Evolutionary conservation across 257 asterid species (phyloP).

Genomic region (Parsonsia alboflavescens): DNA sequence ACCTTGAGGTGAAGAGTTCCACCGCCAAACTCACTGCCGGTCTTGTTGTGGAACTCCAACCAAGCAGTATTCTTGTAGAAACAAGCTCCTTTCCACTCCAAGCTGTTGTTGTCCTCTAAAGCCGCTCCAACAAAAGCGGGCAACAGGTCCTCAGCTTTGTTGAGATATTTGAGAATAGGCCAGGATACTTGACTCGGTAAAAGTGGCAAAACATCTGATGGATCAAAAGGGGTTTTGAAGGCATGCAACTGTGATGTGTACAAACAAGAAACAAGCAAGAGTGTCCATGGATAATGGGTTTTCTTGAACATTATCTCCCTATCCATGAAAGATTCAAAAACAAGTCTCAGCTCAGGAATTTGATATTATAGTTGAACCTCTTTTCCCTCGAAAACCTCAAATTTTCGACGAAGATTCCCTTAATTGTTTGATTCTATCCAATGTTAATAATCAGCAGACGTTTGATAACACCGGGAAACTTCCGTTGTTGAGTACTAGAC

Average conservation of each 20-base stretch:
- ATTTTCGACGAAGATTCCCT: background rate
- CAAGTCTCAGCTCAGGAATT: background rate
- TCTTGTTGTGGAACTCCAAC: constrained; percentile 67
- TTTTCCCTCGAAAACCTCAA: background rate
- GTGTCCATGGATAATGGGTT: constrained; percentile 21
- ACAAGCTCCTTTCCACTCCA: constrained; percentile 81
- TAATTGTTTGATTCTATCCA: background rate
- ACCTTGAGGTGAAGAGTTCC: constrained; percentile 90
- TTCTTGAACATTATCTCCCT: constrained; percentile 26
- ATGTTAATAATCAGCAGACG: background rate
- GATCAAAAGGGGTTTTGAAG: constrained; percentile 42
- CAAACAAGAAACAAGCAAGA: constrained; percentile 25
- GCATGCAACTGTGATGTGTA: constrained; percentile 25
- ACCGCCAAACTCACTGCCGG: constrained; percentile 63
- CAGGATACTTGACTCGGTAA: constrained; percentile 66
- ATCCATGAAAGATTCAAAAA: constrained; percentile 8
- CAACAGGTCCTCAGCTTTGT: constrained; percentile 66
- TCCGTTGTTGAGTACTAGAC: background rate
- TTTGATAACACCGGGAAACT: background rate
- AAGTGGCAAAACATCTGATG: constrained; percentile 56
- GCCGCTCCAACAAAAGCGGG: constrained; percentile 79
- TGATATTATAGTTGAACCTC: background rate
- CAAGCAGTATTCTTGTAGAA: constrained; percentile 68
- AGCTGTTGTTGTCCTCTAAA: constrained; percentile 30
- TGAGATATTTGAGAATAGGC: constrained; percentile 55